Evolutionary conservation across 768 basidiomycete species (phyloP), one percentile per base, ranked within the genome.

Genomic region (Phlebiopsis gigantea): DNA sequence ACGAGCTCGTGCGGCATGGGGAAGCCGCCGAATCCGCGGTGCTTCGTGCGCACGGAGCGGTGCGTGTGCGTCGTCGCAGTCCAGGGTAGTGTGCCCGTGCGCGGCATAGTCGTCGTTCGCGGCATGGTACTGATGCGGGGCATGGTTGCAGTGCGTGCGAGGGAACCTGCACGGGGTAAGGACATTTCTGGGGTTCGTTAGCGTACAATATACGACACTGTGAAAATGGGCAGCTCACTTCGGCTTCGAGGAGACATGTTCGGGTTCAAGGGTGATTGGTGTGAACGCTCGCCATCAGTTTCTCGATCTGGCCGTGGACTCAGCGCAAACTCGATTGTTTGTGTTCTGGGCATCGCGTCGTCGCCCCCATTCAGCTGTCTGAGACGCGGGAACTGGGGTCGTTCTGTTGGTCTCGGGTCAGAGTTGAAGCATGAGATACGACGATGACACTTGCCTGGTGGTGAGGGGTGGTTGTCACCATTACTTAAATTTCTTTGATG

Each of bases 11-110:
- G 77, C 0, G 86, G 87, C 77, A 85, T 85, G 1, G 88, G 88
- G 67, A 90, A 90, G 1, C 88, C 88, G 26, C 88, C 88, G 53
- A 87, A 84, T 17, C 73, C 82, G 42, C 74, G 74, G 57, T 80
- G 71, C 62, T 73, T 79, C 17, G 62, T 60, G 3, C 62, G 51
- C 19, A 57, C 44, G 9, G 59, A 48, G 42, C 56, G 60, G 43
- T 57, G 59, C 6, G 56, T 24, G 59, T 57, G 61, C 10, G 31
- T 54, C 55, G 55, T 66, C 46, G 41, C 62, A 4, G 60, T 57
- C 34, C 46, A 63, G 17, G 56, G 63, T 21, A 64, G 42, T 49
- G 60, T 62, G 15, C 52, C 45, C 0, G 61, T 57, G 15, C 57
- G 58, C 53, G 60, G 59, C 65, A 66, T 47, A 55, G 63, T 50